Evolutionary conservation across 305 asterid genomes (phyloP).

Genomic region (Solanum hybrid): DNA sequence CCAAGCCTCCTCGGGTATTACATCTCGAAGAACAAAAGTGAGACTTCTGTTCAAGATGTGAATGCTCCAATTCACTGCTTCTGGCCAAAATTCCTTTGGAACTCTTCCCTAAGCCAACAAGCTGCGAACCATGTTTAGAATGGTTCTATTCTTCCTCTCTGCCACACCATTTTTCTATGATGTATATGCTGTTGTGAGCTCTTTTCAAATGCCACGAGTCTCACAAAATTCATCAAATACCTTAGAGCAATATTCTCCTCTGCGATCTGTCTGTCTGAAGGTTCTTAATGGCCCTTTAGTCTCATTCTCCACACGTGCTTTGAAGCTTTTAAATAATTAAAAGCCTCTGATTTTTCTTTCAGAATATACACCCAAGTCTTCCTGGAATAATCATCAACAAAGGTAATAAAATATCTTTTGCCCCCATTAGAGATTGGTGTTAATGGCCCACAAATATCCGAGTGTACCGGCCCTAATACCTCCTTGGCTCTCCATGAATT

Average conservation of each 20-base stretch:
- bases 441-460: background rate
- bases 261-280: background rate
- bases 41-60: background rate
- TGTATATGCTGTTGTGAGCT: background rate
- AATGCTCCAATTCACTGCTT: no score
- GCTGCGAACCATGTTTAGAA: background rate
- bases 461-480: background rate
- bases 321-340: no score
- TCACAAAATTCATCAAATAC: background rate
- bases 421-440: background rate
- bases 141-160: background rate
- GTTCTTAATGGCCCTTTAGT: background rate
- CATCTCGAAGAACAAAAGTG: background rate
- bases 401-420: no score
- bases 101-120: background rate
- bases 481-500: background rate
- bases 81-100: background rate
- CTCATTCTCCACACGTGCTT: background rate
- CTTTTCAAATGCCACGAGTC: background rate
- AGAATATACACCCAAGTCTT: background rate
- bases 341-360: background rate
- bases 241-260: background rate
- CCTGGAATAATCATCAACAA: background rate
- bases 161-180: background rate
- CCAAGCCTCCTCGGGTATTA: no score